Evolutionary conservation across 148 eudicot species (phyloP).

Genomic region (Chenopodium formosanum): DNA sequence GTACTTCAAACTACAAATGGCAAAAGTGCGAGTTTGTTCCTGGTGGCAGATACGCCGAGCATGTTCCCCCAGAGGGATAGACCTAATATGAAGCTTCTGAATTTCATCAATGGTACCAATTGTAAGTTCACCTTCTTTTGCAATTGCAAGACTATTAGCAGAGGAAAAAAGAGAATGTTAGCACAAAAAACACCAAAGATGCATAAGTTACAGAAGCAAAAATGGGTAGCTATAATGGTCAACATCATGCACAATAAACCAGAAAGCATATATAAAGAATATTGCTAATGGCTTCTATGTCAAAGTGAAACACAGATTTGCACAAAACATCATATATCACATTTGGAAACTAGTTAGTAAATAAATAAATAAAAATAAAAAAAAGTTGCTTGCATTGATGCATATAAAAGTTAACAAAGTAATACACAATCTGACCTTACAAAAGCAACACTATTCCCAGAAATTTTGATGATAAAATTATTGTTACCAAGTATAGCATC

Average conservation of each 20-base stretch:
- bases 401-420: neutral
- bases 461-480: neutral
- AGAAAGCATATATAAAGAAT: neutral
- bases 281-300: constrained; percentile 1
- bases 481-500: neutral
- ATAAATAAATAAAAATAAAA: neutral
- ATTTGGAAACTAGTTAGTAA: neutral
- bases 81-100: constrained; percentile 93
- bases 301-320: neutral
- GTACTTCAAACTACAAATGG: constrained; percentile 78
- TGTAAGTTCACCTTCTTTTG: constrained; percentile 94
- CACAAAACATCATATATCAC: neutral
- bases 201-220: neutral
- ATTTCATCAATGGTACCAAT: constrained; percentile 97
- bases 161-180: constrained; percentile 5
- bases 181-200: neutral
- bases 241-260: constrained; percentile 1
- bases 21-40: constrained; percentile 91
- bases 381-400: neutral
- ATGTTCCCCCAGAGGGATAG: constrained; percentile 93
- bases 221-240: neutral
- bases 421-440: no score
- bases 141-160: constrained; percentile 82
- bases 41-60: constrained; percentile 97
- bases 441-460: no score